Base-by-base conservation (phyloP, 257 asterid species). In the Solanum virginianum region DNA sequence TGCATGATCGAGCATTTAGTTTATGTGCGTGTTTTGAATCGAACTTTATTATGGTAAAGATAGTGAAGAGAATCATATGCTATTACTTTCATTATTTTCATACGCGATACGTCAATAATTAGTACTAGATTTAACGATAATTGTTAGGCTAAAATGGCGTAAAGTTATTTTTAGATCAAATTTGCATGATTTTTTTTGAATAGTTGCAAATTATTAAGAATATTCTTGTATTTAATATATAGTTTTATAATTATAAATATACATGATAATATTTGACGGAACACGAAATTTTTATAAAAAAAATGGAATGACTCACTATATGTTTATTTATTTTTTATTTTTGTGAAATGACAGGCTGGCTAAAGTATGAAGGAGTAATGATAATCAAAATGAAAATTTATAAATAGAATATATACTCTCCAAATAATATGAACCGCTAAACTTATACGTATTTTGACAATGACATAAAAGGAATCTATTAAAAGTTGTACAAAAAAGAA, bases 391-490 rank as follows among this genome's bases (percentile, higher is more conserved):
- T 53, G 82, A 53, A 77, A 79, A 77, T 24, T 2, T 72, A 77
- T 51, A 53, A 77, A 53, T 26, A 77, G 82, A 77, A 77, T 77
- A 77, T 77, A 77, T 77, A 77, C 82, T 77, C 82, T 77, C 65
- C 65, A 77, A 51, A 24, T 75, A 77, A 39, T 39, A 39, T 51
- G 47, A 77, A 77, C 47, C 82, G 26, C 53, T 77, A 16, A 77
- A 11, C 22, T 51, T 77, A 26, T 15, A 77, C 63, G 17, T 77
- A 77, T 77, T 70, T 77, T 77, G 82, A 77, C 20, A 77, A 51
- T 53, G 82, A 77, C 82, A 77, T 53, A n/a, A 77, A 77, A 53
- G 65, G 82, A 26, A 53, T 51, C 82, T 77, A 77, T 51, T 77
- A 77, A 77, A 53, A 77, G 65, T 77, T 5, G 22, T 51, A 29